A percentile compares a stretch with the other conserved stretches of the same genome.
phyloP scores from a whole-genome alignment of 352 stramenopile species.

The Pythium insidiosum region DNA sequence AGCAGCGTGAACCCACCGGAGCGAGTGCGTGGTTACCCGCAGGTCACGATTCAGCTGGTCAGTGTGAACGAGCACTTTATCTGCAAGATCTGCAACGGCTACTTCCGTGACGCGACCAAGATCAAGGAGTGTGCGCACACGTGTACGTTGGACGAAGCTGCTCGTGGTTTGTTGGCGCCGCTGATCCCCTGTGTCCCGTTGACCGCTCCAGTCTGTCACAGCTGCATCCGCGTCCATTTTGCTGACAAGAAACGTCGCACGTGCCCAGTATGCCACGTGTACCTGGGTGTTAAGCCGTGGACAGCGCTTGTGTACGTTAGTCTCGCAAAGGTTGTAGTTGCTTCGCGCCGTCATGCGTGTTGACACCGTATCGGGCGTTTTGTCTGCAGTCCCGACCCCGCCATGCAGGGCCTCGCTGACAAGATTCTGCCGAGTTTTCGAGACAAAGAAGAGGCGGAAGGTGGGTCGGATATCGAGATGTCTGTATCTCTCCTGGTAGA shows the following conservation, averaged over 20 bases:
- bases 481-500: background rate
- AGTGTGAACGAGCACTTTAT: slow-evolving; percentile 50
- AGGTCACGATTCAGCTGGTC: slow-evolving; percentile 38
- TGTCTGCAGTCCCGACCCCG: slow-evolving; percentile 32
- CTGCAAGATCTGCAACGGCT: slow-evolving; percentile 61
- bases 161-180: background rate
- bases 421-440: slow-evolving; percentile 41
- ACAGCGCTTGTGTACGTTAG: slow-evolving; percentile 41
- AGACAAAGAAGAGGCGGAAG: slow-evolving; percentile 30
- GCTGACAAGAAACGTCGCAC: slow-evolving; percentile 17
- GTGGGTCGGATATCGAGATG: slow-evolving; percentile 13
- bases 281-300: slow-evolving; percentile 43
- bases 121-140: slow-evolving; percentile 78
- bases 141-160: slow-evolving; percentile 25
- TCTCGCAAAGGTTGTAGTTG: slow-evolving; percentile 1
- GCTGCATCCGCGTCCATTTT: slow-evolving; percentile 48
- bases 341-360: too few relatives aligned
- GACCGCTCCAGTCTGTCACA: slow-evolving; percentile 37
- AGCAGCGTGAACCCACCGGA: background rate
- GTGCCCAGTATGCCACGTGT: slow-evolving; percentile 39
- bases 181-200: background rate
- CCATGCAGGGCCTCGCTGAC: slow-evolving; percentile 40
- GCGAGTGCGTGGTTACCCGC: background rate
- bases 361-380: too few relatives aligned
- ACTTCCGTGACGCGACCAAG: slow-evolving; percentile 59